Evolutionary conservation across 1,284 basidiomycete genomes (phyloP), one percentile per base, ranked within the genome.

Genomic region (Malassezia sp.): DNA sequence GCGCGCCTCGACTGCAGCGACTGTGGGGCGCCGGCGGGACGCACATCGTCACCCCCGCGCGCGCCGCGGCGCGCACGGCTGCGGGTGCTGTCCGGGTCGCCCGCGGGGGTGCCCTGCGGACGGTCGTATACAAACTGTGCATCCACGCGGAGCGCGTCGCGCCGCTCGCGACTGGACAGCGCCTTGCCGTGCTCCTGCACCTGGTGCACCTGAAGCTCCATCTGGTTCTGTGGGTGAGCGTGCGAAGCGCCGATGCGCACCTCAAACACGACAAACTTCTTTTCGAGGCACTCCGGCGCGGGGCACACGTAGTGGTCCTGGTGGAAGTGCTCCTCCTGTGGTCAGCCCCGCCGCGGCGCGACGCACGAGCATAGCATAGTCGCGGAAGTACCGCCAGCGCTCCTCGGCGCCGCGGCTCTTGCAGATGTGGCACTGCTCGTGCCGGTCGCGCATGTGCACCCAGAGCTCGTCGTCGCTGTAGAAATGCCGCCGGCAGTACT

Each of bases 371-470:
- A 57, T 57, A 38, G 42, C 39, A 45, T 62, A 68, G 48, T 66
- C 57, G 1, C 45, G 17, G 43, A 59, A 68, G 43, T 66, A 68
- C 26, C 54, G 56, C 56, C 56, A 65, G 20, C 63, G 42, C 38
- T 63, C 65, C 12, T 59, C 59, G 26, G 61, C 64, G 36, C 38
- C 49, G 8, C 62, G 57, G 5, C 46, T 33, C 43, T 68, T 65
- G 73, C 93, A 97, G 23, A 97, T 74, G 63, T 93, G 93, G 70
- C 93, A 97, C 66, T 97, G 90, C 70, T 97, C 91, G 73, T 97
- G 91, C 37, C 75, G 75, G 64, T 90, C 83, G 35, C 90, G 79
- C 83, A 95, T 89, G 72, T 97, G 93, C 29, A 81, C 75, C 69
- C 83, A 95, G n/a, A 96, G 73, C 66, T 91, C 88, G 63, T 97